Evolutionary conservation across 345 rosid genomes (phyloP), one percentile per base, ranked within the genome.

Genomic region (Eucalyptus curtisii): DNA sequence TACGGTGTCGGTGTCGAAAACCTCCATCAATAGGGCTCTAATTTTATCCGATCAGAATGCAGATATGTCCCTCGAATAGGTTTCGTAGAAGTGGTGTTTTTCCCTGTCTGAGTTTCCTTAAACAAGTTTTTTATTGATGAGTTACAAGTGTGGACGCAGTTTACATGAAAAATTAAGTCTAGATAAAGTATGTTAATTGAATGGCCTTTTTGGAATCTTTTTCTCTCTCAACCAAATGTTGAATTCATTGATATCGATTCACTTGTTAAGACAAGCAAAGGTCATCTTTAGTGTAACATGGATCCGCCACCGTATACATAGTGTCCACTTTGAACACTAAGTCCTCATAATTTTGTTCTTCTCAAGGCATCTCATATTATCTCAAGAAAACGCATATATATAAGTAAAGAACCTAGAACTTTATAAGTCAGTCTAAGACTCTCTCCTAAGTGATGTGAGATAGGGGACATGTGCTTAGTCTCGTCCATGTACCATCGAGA

Each of bases 241-340:
- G 55, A 52, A 52, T 52, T 7, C 55, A 52, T 7, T 0, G 1
- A 52, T 10, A 52, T 52, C 2, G 0, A 52, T 0, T 52, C 10
- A 3, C 55, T 52, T 52, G 10, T 52, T 19, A 0, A 1, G 0
- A 19, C 55, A 19, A 52, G 55, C 0, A 50, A 50, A 50, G 20
- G 1, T 50, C 53, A 17, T 50, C 22, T 50, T 50, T 50, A 50
- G 0, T 50, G 53, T 50, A 49, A 49, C 8, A 0, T 50, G 8
- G 4, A 1, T 17, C 53, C 2, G 0, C 8, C 53, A 50, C 22
- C 0, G 0, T 50, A 50, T 50, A 6, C 4, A 50, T 50, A 50
- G 0, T 16, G 0, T 0, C 0, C 2, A 0, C 22, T 50, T 50
- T 50, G 2, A 0, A 3, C 20, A 50, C 0, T 16, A 50, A 0